phyloP scores from a whole-genome alignment of 176 grass and related monocot genomes.

The Musa troglodytarum region DNA sequence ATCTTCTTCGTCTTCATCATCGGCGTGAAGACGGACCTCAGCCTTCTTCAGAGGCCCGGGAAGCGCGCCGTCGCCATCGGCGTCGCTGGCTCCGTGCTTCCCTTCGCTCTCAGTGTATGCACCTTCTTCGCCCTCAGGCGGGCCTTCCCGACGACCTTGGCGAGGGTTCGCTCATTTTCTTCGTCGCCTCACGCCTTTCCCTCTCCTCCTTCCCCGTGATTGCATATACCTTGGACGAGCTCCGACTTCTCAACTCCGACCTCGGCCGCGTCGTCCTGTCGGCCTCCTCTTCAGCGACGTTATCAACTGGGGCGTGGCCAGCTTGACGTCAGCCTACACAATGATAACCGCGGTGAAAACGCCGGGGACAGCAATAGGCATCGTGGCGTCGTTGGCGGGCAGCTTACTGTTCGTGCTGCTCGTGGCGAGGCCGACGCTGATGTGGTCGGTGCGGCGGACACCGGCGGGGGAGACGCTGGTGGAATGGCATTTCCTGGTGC shows the following conservation, averaged over 20 bases:
- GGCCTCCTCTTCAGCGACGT: slow-evolving; percentile 67
- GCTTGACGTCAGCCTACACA: slow-evolving; percentile 7
- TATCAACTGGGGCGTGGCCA: slow-evolving; percentile 39
- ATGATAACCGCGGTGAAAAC: slow-evolving; percentile 23
- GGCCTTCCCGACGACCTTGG: slow-evolving; percentile 29
- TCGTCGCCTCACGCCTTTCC: slow-evolving; percentile 42
- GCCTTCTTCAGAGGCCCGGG: slow-evolving; percentile 37
- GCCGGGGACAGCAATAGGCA: slow-evolving; percentile 10
- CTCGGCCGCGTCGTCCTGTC: slow-evolving; percentile 70
- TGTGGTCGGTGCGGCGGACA: slow-evolving; percentile 32
- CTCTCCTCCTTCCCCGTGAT: slow-evolving; percentile 67
- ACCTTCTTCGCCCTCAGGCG: slow-evolving; percentile 27
- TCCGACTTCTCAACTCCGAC: slow-evolving; percentile 77
- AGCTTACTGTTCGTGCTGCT: slow-evolving; percentile 33
- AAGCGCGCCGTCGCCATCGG: slow-evolving; percentile 43
- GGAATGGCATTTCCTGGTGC: slow-evolving; percentile 44
- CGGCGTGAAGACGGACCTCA: slow-evolving; percentile 64
- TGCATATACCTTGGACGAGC: slow-evolving; percentile 50
- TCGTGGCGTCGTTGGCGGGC: slow-evolving; percentile 26
- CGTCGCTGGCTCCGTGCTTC: slow-evolving; percentile 36
- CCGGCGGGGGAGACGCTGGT: slow-evolving; percentile 28
- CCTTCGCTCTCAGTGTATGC: slow-evolving; percentile 29
- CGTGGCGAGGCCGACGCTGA: slow-evolving; percentile 28
- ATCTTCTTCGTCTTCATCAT: slow-evolving; percentile 70
- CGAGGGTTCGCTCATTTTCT: slow-evolving; percentile 27